Percentiles rank a stretch among this genome's conserved stretches.
These are phyloP conservation scores for Colletotrichum tamarilloi DNA, from an alignment of 2,329 filamentous ascomycete genomes.

Conservation along the genomic window DNA sequence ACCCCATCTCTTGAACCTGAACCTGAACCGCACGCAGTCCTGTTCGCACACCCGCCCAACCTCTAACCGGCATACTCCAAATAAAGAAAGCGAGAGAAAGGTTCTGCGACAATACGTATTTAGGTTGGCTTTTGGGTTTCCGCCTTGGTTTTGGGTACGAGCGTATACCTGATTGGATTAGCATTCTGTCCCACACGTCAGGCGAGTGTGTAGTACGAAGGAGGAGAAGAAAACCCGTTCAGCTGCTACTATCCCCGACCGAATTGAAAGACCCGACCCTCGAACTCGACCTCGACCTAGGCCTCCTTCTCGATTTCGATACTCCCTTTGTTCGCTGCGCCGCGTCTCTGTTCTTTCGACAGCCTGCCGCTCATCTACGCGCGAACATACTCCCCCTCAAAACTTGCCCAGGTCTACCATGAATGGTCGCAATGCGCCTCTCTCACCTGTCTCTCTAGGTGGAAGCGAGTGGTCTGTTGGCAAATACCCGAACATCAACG, in stretches of 20 bases:
- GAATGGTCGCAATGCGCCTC: conserved; percentile 79
- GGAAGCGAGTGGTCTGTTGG: conserved; percentile 85
- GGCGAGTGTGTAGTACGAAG: not conserved
- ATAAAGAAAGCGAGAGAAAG: not conserved
- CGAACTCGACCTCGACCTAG: conserved; percentile 12
- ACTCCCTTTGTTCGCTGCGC: conserved; percentile 29
- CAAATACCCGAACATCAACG: conserved; percentile 70
- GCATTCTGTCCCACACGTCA: conserved; percentile 1
- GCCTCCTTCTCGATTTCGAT: conserved; percentile 14
- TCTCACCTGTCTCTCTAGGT: conserved; percentile 85
- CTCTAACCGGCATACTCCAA: not conserved
- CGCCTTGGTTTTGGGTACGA: conserved; percentile 19
- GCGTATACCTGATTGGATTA: conserved; percentile 29
- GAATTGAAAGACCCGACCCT: conserved; percentile 5
- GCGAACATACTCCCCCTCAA: conserved; percentile 10
- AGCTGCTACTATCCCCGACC: conserved; percentile 12
- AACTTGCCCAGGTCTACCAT: conserved; percentile 56
- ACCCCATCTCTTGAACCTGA: not conserved
- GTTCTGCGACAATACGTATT: conserved; percentile 28
- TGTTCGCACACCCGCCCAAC: conserved; percentile 9
- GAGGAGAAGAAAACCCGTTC: conserved; percentile 3
- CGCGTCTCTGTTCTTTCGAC: conserved; percentile 33
- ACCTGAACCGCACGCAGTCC: not conserved
- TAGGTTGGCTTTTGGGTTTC: conserved; percentile 29
- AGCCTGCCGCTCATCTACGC: conserved; percentile 37